Evolutionary conservation across 805 yeast genomes (phyloP), one percentile per base, ranked within the genome.

Genomic region (Spencermartinsiella europaea): DNA sequence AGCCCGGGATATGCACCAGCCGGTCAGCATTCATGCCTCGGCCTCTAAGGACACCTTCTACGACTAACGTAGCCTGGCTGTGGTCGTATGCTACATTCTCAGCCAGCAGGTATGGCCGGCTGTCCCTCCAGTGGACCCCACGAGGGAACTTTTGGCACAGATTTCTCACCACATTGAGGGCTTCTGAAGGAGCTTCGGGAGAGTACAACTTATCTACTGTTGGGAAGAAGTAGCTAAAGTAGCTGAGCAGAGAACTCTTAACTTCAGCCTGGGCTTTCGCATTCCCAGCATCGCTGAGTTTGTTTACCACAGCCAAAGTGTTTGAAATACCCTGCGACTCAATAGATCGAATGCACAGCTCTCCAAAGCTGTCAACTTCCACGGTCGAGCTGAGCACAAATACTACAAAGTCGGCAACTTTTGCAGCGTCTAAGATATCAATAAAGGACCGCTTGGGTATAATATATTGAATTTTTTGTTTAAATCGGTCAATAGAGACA

Each of bases 241-340:
- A 84, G 46, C 84, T 77, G 33, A 77, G 71, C 50, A 85, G 67
- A 2, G 90, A 82, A 55, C 74, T 78, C 48, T 79, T 69, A 12
- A 80, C 75, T 59, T 85, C 95, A 48, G 73, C 64, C 63, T 87
- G 96, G 55, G 84, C 77, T 60, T 87, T 87, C 58, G 76, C 80
- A 65, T 83, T 84, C 55, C 79, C 85, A 1, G 80, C 77, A 2
- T 75, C 40, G 21, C 42, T 42, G 25, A 50, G 21, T 27, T 42
- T 27, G 28, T 37, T 22, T 5, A 56, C 44, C 21, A 57, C 52
- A 3, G 59, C 45, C n/a, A 52, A 35, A 1, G 81, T 81, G 3
- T 88, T 78, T 0, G 95, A 83, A 12, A 90, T 83, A 72, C 98
- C 98, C 69, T 95, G 99, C 12, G 90, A 76, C 59, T 86, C 88